Base-by-base conservation (phyloP, 1,284 basidiomycete genomes). In the Phellinidium pouzarii region DNA sequence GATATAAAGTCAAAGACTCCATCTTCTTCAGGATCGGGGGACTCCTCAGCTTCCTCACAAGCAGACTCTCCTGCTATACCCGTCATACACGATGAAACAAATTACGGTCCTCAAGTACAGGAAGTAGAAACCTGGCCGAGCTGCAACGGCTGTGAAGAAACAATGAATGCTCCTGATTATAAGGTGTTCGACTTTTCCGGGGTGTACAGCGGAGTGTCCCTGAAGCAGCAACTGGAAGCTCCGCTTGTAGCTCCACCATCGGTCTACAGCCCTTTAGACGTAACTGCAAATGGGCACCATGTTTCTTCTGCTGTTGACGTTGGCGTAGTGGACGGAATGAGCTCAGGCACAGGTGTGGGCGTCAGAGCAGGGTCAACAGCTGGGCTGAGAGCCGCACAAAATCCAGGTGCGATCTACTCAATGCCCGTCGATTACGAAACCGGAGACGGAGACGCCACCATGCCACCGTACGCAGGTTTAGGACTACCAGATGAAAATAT, bases 181-280 rank as follows among this genome's bases (percentile, higher is more conserved):
- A 37, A 31, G n/a, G n/a, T 50, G 43, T 26, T 44, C 17, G 53
- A 36, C 34, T 54, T 54, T 47, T 54, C 53, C 9, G 53, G 53
- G 3, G 43, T 55, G 27, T 34, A 55, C 27, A 50, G 47, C 36
- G 31, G 40, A 8, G 25, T 17, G n/a, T 17, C 8, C 14, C 19
- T 17, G n/a, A 7, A 40, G 2, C 14, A 38, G 40, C 23, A 27
- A n/a, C 44, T 46, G 3, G 9, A 17, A 2, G 27, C 40, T 34
- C 31, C 3, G n/a, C 20, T 40, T 31, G 22, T 26, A 8, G 4
- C 47, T 6, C 25, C 45, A 11, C 42, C 49, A 36, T 48, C 45
- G 3, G 29, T 53, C 9, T 48, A 53, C 19, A 23, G 17, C 17
- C 17, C 40, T 34, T 12, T 51, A 17, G 44, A 52, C 11, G 20